phyloP scores from a whole-genome alignment of 352 stramenopile species.

The Pythium aquatile region DNA sequence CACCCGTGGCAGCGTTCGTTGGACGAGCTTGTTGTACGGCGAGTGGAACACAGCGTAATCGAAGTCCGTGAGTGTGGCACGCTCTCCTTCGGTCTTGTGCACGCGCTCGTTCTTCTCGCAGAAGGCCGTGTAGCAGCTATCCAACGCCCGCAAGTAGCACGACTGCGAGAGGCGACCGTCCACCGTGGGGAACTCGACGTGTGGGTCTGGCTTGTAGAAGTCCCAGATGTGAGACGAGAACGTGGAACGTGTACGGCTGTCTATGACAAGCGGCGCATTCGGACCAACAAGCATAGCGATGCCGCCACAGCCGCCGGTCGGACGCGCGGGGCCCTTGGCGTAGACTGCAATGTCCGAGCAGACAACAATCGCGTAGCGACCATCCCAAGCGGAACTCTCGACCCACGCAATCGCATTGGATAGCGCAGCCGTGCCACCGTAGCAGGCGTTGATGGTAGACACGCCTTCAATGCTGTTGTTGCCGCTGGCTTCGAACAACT shows the following conservation, averaged over 20 bases:
- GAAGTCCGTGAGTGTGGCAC: constrained; percentile 63
- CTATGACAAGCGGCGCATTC: constrained; percentile 92
- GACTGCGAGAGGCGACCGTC: constrained; percentile 93
- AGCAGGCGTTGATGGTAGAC: constrained; percentile 97
- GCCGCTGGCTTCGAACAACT: constrained; percentile 52
- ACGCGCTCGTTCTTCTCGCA: constrained; percentile 69
- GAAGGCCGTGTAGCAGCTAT: constrained; percentile 94
- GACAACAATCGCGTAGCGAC: constrained; percentile 95
- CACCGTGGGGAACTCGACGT: constrained; percentile 94
- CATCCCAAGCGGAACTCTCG: constrained; percentile 92
- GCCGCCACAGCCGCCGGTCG: constrained; percentile 91
- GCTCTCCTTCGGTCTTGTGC: constrained; percentile 11
- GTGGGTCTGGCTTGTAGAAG: constrained; percentile 96
- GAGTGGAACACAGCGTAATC: constrained; percentile 97
- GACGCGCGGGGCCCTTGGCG: constrained; percentile 85
- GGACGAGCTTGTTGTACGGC: constrained; percentile 99
- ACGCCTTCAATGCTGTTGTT: constrained; percentile 82
- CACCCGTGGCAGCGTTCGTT: constrained; percentile 94
- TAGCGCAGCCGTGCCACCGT: constrained; percentile 95
- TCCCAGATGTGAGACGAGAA: constrained; percentile 95
- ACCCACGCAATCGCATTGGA: constrained; percentile 97
- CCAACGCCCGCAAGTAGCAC: constrained; percentile 95
- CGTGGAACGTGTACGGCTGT: constrained; percentile 88
- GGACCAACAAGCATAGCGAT: constrained; percentile 96
- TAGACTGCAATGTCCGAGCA: constrained; percentile 97